phyloP scores from a whole-genome alignment of 108 stramenopile genomes.

The Pelagomonas calceolata region DNA sequence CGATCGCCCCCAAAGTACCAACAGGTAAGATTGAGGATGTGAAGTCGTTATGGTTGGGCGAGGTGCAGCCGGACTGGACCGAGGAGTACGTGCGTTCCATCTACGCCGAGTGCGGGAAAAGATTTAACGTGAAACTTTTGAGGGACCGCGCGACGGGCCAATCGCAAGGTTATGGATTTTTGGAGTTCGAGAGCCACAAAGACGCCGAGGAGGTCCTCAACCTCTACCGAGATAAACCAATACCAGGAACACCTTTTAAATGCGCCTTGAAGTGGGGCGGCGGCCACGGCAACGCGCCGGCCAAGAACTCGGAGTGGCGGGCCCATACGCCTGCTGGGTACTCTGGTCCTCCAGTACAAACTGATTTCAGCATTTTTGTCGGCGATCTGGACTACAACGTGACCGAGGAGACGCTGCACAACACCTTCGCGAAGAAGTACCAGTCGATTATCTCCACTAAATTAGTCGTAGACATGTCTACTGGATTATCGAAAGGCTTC shows the following conservation, averaged over 20 bases:
- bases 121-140: constrained; percentile 26
- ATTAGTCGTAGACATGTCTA: constrained; percentile 23
- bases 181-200: constrained; percentile 28
- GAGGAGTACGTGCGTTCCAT: not conserved
- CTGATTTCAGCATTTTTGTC: constrained; percentile 28
- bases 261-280: constrained; percentile 10
- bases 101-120: not conserved
- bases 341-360: not conserved
- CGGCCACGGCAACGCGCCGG: constrained; percentile 14
- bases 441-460: constrained; percentile 24
- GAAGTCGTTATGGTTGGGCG: not conserved
- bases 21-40: not conserved
- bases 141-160: constrained; percentile 31
- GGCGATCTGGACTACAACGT: constrained; percentile 33
- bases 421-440: constrained; percentile 22
- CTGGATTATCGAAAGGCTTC: constrained; percentile 18
- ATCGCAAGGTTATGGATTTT: constrained; percentile 28
- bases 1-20: too few species aligned
- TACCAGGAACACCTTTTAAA: not conserved
- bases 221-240: constrained; percentile 23
- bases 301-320: not conserved
- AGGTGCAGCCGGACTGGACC: not conserved
- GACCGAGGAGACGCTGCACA: constrained; percentile 25
- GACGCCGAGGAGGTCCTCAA: constrained; percentile 26
- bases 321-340: not conserved